Evolutionary conservation across 2,329 filamentous ascomycete species (phyloP).

Genomic region (Colletotrichum falcatum): DNA sequence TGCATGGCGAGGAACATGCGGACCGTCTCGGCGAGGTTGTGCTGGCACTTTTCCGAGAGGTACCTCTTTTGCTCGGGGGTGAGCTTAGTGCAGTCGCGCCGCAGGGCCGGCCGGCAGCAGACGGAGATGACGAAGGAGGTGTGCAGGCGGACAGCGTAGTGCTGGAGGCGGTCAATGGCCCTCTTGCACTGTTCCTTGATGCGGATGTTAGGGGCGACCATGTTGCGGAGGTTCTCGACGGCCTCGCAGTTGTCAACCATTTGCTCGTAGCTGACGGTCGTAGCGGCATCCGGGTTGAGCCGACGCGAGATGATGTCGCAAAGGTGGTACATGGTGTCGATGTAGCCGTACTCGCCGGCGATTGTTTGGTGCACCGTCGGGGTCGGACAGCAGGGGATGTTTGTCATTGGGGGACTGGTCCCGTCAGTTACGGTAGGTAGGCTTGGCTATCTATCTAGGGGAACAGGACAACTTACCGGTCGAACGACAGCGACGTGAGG

Average conservation of each 20-base stretch:
- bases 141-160: constrained; percentile 73
- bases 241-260: constrained; percentile 70
- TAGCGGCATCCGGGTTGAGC: constrained; percentile 66
- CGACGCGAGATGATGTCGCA: constrained; percentile 70
- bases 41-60: constrained; percentile 70
- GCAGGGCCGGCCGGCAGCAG: constrained; percentile 71
- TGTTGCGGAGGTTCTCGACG: constrained; percentile 63
- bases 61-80: constrained; percentile 64
- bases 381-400: constrained; percentile 67
- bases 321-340: constrained; percentile 75
- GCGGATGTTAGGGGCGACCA: constrained; percentile 64
- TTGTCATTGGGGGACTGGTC: constrained; percentile 69
- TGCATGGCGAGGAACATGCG: constrained; percentile 78
- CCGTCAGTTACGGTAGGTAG: not conserved
- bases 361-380: constrained; percentile 57
- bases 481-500: constrained; percentile 73
- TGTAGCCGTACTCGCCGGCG: constrained; percentile 66
- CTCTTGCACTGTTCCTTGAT: constrained; percentile 74
- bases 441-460: not conserved
- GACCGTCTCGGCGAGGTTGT: constrained; percentile 73
- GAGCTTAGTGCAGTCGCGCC: constrained; percentile 64
- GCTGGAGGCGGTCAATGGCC: constrained; percentile 71
- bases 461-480: constrained; percentile 58
- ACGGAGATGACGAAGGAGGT: constrained; percentile 75
- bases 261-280: constrained; percentile 62